Evolutionary conservation across 192 early-diverging fungal species (phyloP).

Genomic region (Chytriomyces confervae): DNA sequence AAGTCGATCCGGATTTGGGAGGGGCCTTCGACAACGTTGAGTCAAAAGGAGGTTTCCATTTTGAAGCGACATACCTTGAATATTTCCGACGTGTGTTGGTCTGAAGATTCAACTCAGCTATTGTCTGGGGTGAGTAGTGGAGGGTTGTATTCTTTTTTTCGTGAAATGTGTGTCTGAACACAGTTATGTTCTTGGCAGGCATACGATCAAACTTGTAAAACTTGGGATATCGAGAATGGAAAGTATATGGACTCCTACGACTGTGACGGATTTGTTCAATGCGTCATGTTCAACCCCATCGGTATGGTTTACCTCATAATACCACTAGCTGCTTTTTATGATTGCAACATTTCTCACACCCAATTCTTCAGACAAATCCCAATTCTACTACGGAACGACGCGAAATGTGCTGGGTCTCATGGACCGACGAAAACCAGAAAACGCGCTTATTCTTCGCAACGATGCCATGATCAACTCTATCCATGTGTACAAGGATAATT

Average conservation of each 20-base stretch:
- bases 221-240: conserved; percentile 76
- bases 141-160: not conserved
- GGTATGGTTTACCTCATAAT: conserved; percentile 54
- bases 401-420: conserved; percentile 72
- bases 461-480: conserved; percentile 84
- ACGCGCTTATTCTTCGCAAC: conserved; percentile 45
- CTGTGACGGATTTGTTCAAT: conserved; percentile 85
- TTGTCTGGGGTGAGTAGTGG: conserved; percentile 62
- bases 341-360: not conserved
- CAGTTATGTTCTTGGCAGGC: conserved; percentile 32
- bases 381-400: conserved; percentile 82
- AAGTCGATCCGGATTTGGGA: conserved; percentile 94
- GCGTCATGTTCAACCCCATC: conserved; percentile 74
- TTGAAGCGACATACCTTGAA: conserved; percentile 80
- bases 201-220: conserved; percentile 82
- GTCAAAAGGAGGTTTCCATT: conserved; percentile 69
- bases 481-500: conserved; percentile 74
- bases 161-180: not conserved
- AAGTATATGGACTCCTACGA: conserved; percentile 68
- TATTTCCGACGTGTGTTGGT: conserved; percentile 82
- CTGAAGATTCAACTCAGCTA: conserved; percentile 65
- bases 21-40: conserved; percentile 41
- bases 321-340: not conserved
- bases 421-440: conserved; percentile 60
- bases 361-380: conserved; percentile 61